These are phyloP conservation scores for Betula pendula DNA, from an alignment of 306 rosid species.

Conservation along the genomic window DNA sequence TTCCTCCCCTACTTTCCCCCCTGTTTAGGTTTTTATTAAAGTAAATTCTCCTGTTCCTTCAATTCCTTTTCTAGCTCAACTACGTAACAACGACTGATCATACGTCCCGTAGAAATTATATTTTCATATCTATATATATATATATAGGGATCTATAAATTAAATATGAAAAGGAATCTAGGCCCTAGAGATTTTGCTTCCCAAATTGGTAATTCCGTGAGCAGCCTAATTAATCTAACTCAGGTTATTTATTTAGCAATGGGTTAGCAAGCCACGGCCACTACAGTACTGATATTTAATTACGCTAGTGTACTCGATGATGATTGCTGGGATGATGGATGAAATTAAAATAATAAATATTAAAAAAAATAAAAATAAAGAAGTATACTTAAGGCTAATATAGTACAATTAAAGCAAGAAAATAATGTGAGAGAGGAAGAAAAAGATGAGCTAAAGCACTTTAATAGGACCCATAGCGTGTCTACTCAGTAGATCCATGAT, in stretches of 20 bases:
- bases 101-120: too few relatives aligned
- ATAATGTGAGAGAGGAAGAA: constrained; percentile 39
- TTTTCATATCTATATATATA: too few relatives aligned
- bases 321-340: constrained; percentile 43
- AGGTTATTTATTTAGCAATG: neutral
- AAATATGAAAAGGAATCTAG: neutral
- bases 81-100: too few relatives aligned
- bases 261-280: neutral
- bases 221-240: neutral
- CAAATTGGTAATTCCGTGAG: neutral
- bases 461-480: constrained; percentile 51
- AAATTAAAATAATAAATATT: constrained; percentile 40
- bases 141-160: neutral
- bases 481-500: constrained; percentile 48
- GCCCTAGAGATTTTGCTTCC: constrained; percentile 2
- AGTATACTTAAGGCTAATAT: constrained; percentile 31
- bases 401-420: constrained; percentile 57
- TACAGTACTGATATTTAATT: constrained; percentile 27
- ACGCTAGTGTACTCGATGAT: constrained; percentile 35
- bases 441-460: constrained; percentile 50
- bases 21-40: neutral
- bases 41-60: too few relatives aligned
- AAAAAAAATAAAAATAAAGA: constrained; percentile 12
- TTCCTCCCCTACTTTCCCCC: neutral
- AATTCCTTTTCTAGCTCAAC: too few relatives aligned